These are phyloP conservation scores for Fusarium drepaniforme DNA, from an alignment of 2,329 filamentous ascomycete species.

Conservation along the genomic window DNA sequence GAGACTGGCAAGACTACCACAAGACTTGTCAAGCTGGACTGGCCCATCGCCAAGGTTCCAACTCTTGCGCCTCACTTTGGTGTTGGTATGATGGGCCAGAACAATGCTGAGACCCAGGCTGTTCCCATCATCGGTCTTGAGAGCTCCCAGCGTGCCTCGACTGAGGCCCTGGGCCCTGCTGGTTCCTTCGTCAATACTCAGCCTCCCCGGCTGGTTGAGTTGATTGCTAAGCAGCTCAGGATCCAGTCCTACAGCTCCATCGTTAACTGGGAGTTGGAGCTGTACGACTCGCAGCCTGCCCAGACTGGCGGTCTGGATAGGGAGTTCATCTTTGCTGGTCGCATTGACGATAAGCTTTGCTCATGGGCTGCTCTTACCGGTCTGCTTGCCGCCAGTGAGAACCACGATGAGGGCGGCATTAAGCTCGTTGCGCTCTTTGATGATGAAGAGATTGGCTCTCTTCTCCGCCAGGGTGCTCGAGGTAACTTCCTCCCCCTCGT, in stretches of 20 bases:
- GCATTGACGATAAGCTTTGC: slow-evolving; percentile 98
- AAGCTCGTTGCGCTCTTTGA: slow-evolving; percentile 96
- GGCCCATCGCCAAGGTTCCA: slow-evolving; percentile 93
- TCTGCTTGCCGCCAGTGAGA: slow-evolving; percentile 75
- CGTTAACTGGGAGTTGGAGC: slow-evolving; percentile 96
- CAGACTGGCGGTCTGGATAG: slow-evolving; percentile 86
- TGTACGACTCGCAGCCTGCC: slow-evolving; percentile 91
- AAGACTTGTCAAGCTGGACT: slow-evolving; percentile 90
- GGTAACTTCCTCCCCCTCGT: slow-evolving; percentile 88
- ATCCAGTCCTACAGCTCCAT: slow-evolving; percentile 79
- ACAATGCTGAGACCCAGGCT: slow-evolving; percentile 92
- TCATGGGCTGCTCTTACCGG: slow-evolving; percentile 91
- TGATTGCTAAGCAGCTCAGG: slow-evolving; percentile 83
- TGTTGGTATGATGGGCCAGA: slow-evolving; percentile 72
- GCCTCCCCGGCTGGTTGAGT: slow-evolving; percentile 84
- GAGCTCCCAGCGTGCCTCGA: slow-evolving; percentile 61
- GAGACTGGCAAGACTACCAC: slow-evolving; percentile 80
- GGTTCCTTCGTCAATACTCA: slow-evolving; percentile 86
- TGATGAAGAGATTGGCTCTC: slow-evolving; percentile 94
- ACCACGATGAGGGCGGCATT: slow-evolving; percentile 74
- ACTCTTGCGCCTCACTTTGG: slow-evolving; percentile 96
- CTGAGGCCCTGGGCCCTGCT: slow-evolving; percentile 66
- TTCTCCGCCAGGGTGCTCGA: slow-evolving; percentile 88
- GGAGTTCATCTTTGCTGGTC: slow-evolving; percentile 94
- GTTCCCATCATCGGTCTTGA: slow-evolving; percentile 95